Conservation (phyloP, 1,284 basidiomycete genomes). For the Tilletia horrida region DNA sequence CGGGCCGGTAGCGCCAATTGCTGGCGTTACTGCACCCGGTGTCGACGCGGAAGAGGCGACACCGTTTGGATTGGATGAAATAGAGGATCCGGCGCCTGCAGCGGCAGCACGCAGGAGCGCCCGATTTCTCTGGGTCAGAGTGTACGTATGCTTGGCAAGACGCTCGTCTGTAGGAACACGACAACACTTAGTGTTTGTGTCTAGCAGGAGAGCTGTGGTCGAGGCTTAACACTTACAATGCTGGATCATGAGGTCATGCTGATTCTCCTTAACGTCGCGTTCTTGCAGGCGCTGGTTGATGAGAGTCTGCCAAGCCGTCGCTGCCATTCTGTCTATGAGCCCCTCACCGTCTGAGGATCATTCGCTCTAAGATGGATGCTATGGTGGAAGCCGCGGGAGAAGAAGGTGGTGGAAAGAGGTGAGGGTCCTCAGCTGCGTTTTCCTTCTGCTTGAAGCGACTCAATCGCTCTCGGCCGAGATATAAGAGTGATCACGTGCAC, state of each 20-base stretch:
- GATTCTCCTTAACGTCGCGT: constrained; percentile 39
- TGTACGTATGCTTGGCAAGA: constrained; percentile 19
- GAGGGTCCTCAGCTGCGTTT: background rate
- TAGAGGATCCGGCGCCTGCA: background rate
- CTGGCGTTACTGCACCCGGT: background rate
- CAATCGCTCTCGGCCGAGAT: background rate
- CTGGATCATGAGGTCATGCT: constrained; percentile 23
- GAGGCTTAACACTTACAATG: constrained; percentile 3
- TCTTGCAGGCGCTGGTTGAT: constrained; percentile 39
- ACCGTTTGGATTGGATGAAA: background rate
- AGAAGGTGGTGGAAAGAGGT: background rate
- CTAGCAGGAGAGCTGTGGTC: too few relatives aligned
- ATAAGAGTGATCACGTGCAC: background rate
- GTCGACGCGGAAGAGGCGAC: constrained; percentile 18
- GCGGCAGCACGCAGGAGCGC: constrained; percentile 23
- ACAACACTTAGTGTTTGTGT: too few relatives aligned
- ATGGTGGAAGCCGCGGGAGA: background rate
- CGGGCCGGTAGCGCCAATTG: background rate
- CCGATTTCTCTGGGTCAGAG: constrained; percentile 17
- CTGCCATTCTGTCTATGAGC: constrained; percentile 1
- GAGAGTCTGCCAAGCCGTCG: constrained; percentile 37
- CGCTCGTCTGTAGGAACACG: constrained; percentile 15
- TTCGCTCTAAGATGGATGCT: background rate
- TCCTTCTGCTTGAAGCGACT: background rate
- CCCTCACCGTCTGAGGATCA: too few relatives aligned